phyloP scores from a whole-genome alignment of 2,329 filamentous ascomycete genomes.

The Exophiala phaeomuriformis region DNA sequence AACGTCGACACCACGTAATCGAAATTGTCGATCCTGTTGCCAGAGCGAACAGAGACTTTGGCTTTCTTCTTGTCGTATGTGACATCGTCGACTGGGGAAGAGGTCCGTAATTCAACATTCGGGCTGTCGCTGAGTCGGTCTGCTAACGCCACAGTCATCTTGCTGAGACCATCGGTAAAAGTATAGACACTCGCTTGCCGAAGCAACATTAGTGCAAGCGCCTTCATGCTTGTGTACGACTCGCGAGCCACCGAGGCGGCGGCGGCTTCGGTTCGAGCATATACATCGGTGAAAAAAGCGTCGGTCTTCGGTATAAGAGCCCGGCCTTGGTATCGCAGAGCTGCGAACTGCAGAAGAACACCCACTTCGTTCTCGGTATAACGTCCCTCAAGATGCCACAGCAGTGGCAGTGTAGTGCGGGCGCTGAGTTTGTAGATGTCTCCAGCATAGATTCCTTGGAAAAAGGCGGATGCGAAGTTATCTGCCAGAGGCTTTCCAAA shows the following conservation, averaged over 20 bases:
- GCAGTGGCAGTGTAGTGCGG: slow-evolving; percentile 51
- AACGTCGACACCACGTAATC: slow-evolving; percentile 30
- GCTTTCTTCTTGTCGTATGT: slow-evolving; percentile 11
- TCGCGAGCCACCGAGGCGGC: background rate
- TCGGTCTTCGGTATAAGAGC: background rate
- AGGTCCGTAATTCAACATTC: slow-evolving; percentile 55
- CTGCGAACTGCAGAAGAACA: slow-evolving; percentile 3
- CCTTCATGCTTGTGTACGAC: background rate
- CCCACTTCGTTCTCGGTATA: slow-evolving; percentile 10
- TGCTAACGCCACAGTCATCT: slow-evolving; percentile 51
- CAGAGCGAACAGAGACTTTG: slow-evolving; percentile 24
- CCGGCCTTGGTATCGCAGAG: background rate
- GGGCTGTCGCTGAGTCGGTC: slow-evolving; percentile 42
- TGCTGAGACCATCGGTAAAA: slow-evolving; percentile 53
- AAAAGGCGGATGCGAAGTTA: slow-evolving; percentile 64
- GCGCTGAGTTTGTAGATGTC: slow-evolving; percentile 75
- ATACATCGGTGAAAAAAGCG: background rate
- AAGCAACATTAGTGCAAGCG: background rate
- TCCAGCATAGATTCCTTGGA: slow-evolving; percentile 90
- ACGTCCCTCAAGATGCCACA: slow-evolving; percentile 43
- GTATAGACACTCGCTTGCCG: slow-evolving; percentile 35
- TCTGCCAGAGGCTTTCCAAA: slow-evolving; percentile 53
- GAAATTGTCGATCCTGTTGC: slow-evolving; percentile 8
- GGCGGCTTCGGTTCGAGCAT: background rate
- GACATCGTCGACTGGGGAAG: slow-evolving; percentile 30